Conservation (phyloP, 2,329 filamentous ascomycete genomes). For the Aspergillus floridensis region DNA sequence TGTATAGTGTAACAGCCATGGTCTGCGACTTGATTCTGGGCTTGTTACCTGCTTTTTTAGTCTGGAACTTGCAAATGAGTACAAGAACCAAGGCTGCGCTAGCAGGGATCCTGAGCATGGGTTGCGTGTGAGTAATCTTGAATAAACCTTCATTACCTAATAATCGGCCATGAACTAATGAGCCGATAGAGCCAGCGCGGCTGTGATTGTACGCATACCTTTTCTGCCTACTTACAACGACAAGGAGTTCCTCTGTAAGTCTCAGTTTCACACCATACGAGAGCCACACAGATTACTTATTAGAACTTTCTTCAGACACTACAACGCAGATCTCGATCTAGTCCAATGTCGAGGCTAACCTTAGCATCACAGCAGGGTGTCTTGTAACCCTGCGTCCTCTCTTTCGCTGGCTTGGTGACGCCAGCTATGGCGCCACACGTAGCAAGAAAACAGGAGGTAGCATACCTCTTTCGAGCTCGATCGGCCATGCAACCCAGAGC, state of each 20-base stretch:
- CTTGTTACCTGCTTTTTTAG: constrained; percentile 55
- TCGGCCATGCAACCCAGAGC: constrained; percentile 15
- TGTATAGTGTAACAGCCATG: constrained; percentile 50
- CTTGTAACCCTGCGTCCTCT: constrained; percentile 52
- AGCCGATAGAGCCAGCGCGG: constrained; percentile 31
- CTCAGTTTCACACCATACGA: background rate
- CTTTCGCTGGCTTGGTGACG: constrained; percentile 39
- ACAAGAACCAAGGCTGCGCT: constrained; percentile 52
- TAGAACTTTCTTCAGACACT: constrained; percentile 23
- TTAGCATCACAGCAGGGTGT: constrained; percentile 47
- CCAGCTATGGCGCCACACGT: constrained; percentile 24
- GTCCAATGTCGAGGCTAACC: constrained; percentile 40
- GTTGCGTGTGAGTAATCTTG: constrained; percentile 46
- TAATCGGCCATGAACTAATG: constrained; percentile 11
- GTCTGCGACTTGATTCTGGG: constrained; percentile 53
- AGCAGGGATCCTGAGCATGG: constrained; percentile 55
- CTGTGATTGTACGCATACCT: constrained; percentile 38
- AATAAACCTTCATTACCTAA: background rate
- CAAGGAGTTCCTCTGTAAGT: constrained; percentile 35
- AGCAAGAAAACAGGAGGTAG: constrained; percentile 28
- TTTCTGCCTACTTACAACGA: constrained; percentile 35
- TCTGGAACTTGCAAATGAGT: constrained; percentile 57
- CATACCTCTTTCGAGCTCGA: constrained; percentile 32
- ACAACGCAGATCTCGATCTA: constrained; percentile 41
- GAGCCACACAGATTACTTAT: constrained; percentile 12